phyloP scores from a whole-genome alignment of 2,329 filamentous ascomycete species.

The Claviceps digitariae region DNA sequence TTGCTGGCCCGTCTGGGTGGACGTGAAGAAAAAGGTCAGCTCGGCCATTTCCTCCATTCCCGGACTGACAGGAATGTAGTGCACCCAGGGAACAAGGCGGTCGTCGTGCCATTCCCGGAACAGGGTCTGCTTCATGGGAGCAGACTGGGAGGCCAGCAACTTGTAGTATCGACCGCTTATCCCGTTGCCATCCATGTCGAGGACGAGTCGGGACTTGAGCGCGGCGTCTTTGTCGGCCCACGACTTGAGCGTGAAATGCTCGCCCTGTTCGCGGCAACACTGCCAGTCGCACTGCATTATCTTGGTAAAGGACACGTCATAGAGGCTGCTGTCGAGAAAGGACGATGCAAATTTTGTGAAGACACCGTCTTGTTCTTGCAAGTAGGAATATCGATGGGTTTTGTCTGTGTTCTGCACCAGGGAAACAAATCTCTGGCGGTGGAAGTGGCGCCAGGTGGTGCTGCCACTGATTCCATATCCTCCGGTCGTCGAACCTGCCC shows the following conservation, averaged over 20 bases:
- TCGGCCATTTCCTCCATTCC: conserved; percentile 38
- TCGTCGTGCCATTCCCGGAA: conserved; percentile 46
- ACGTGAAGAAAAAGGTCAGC: conserved; percentile 31
- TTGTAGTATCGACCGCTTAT: conserved; percentile 40
- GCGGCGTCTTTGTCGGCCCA: conserved; percentile 23
- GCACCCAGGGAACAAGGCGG: conserved; percentile 39
- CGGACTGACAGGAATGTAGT: conserved; percentile 40
- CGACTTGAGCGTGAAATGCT: conserved; percentile 16
- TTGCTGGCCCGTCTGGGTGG: conserved; percentile 29
- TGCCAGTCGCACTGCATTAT: conserved; percentile 28
- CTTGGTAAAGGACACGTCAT: conserved; percentile 30
- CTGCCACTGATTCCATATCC: conserved; percentile 22
- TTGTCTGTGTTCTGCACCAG: conserved; percentile 20
- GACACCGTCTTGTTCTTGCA: neutral
- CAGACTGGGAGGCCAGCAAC: conserved; percentile 31
- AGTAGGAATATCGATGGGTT: neutral
- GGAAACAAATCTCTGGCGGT: conserved; percentile 33
- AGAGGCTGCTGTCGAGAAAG: conserved; percentile 18
- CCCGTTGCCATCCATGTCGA: conserved; percentile 44
- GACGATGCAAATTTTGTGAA: conserved; percentile 6
- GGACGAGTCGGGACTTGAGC: conserved; percentile 23
- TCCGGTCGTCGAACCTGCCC: conserved; percentile 43
- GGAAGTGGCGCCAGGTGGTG: conserved; percentile 25
- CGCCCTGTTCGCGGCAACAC: conserved; percentile 22
- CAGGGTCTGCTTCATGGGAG: conserved; percentile 38